Evolutionary conservation across 2,329 filamentous ascomycete species (phyloP).

Genomic region (Cytospora piceae): DNA sequence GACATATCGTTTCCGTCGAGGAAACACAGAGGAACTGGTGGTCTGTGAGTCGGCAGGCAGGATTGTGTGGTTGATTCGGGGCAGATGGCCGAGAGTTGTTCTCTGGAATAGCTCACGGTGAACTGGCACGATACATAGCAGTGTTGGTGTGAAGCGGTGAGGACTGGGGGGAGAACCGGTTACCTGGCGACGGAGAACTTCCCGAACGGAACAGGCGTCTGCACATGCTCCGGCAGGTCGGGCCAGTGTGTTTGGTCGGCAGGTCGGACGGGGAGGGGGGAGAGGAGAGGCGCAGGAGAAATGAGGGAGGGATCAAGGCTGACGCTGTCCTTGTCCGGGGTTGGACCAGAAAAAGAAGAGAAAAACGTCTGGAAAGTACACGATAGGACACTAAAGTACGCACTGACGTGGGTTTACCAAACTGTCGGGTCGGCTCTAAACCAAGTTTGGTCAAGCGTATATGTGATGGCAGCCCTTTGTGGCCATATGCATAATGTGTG

Average conservation of each 20-base stretch:
- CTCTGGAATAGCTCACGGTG: not conserved
- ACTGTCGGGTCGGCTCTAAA: constrained; percentile 27
- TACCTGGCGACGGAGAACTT: not conserved
- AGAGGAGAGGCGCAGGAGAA: constrained; percentile 4
- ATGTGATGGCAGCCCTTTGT: constrained; percentile 13
- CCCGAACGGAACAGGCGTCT: constrained; percentile 1
- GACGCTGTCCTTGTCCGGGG: constrained; percentile 8
- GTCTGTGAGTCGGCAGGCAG: not conserved
- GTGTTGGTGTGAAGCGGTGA: not conserved
- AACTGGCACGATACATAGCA: not conserved
- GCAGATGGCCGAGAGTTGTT: not conserved
- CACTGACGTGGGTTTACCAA: constrained; percentile 15
- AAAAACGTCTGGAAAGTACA: not conserved
- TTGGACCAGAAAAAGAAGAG: constrained; percentile 10
- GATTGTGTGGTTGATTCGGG: not conserved
- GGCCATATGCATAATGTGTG: constrained; percentile 7
- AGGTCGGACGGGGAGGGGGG: not conserved
- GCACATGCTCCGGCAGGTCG: constrained; percentile 19
- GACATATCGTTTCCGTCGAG: not conserved
- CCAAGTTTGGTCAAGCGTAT: constrained; percentile 14
- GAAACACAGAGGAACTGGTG: not conserved
- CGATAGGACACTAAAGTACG: not conserved
- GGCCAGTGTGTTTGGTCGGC: constrained; percentile 1
- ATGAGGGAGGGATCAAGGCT: constrained; percentile 11
- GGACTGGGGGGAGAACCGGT: not conserved